phyloP scores from a whole-genome alignment of 2,329 filamentous ascomycete species.

The Grosmannia penicillata region DNA sequence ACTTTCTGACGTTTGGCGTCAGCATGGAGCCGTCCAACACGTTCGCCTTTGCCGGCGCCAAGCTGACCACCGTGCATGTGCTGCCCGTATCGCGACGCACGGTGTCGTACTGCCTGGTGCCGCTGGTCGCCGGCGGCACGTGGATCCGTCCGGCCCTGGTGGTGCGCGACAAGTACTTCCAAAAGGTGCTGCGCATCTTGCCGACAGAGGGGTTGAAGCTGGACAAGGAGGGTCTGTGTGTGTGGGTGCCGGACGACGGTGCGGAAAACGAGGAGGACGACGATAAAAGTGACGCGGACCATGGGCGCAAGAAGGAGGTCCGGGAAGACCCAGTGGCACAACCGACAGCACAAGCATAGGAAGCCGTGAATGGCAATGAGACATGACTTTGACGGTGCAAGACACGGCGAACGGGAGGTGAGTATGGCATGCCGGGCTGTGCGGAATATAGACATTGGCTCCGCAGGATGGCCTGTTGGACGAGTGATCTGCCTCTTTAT shows the following conservation, averaged over 20 bases:
- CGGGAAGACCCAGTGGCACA: no score
- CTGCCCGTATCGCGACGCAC: constrained; percentile 66
- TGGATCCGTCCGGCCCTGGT: constrained; percentile 62
- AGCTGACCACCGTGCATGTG: constrained; percentile 64
- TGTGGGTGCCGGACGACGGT: constrained; percentile 42
- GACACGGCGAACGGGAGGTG: no score
- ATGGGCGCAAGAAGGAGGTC: no score
- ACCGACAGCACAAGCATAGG: no score
- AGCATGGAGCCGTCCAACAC: constrained; percentile 84
- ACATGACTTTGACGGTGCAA: no score
- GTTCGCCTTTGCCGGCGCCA: constrained; percentile 85
- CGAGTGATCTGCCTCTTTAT: no score
- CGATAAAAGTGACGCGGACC: background rate
- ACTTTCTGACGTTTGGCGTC: constrained; percentile 87
- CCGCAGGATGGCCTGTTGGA: no score
- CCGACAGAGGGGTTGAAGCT: constrained; percentile 58
- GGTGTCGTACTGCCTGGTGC: constrained; percentile 60
- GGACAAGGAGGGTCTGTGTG: constrained; percentile 53
- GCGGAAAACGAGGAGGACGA: constrained; percentile 11
- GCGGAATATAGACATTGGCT: no score
- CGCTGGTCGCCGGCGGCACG: constrained; percentile 44
- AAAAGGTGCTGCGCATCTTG: constrained; percentile 72
- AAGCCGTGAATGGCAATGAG: no score
- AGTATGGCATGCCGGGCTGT: no score
- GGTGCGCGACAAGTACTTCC: constrained; percentile 83